These are phyloP conservation scores for Amylocarpus encephaloides DNA, from an alignment of 2,329 filamentous ascomycete genomes.

Conservation along the genomic window DNA sequence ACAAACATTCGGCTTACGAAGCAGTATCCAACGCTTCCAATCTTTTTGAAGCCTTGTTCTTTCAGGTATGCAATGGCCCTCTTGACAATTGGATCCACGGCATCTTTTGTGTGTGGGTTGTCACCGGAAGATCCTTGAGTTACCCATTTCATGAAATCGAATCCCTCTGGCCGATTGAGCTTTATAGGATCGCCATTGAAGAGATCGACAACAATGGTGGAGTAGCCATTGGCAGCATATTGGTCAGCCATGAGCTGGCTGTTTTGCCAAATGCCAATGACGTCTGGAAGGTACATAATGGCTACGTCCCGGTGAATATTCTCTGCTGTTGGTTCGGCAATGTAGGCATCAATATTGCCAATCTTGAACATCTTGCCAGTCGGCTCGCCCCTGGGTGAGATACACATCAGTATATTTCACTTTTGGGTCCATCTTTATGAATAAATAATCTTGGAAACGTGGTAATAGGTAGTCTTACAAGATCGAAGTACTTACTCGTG, in stretches of 20 bases:
- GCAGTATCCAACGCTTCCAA: conserved; percentile 67
- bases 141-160: conserved; percentile 45
- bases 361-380: conserved; percentile 27
- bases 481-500: conserved; percentile 25
- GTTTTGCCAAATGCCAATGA: conserved; percentile 42
- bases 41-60: conserved; percentile 48
- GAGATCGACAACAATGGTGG: conserved; percentile 57
- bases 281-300: conserved; percentile 30
- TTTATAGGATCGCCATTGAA: conserved; percentile 60
- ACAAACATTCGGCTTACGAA: conserved; percentile 37
- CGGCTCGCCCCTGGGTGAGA: conserved; percentile 22
- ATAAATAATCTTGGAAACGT: neutral
- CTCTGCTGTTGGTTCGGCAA: conserved; percentile 25
- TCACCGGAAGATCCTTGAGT: conserved; percentile 27
- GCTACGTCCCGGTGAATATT: conserved; percentile 28
- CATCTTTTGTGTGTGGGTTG: conserved; percentile 28
- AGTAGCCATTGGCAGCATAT: conserved; percentile 57
- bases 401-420: conserved; percentile 3
- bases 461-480: neutral
- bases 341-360: conserved; percentile 29
- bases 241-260: conserved; percentile 65
- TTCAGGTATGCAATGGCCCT: conserved; percentile 52
- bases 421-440: neutral
- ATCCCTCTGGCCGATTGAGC: conserved; percentile 41
- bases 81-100: conserved; percentile 37